These are phyloP conservation scores for Trichoderma semiorbis DNA, from an alignment of 2,329 filamentous ascomycete species.

Conservation along the genomic window DNA sequence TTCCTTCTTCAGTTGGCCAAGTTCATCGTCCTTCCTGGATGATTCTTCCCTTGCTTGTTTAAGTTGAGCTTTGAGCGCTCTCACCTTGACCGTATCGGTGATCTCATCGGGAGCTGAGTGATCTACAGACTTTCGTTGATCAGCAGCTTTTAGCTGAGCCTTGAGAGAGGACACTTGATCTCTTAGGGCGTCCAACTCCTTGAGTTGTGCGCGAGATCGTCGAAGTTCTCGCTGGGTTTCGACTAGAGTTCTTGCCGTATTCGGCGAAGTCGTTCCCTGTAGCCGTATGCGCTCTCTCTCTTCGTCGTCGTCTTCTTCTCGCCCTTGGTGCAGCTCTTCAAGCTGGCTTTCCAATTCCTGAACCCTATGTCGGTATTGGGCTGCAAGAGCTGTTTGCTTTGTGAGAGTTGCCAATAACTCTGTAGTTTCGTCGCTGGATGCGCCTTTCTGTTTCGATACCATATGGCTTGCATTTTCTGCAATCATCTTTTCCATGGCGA, in stretches of 20 bases:
- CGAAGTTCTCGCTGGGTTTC: constrained; percentile 55
- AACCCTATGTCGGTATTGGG: constrained; percentile 57
- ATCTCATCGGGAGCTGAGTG: constrained; percentile 31
- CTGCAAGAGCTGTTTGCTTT: constrained; percentile 54
- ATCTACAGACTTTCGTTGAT: constrained; percentile 29
- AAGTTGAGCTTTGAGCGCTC: constrained; percentile 42
- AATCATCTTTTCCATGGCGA: constrained; percentile 60
- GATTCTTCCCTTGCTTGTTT: constrained; percentile 43
- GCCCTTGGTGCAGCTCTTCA: constrained; percentile 38
- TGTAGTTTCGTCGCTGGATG: constrained; percentile 43
- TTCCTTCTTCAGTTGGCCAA: constrained; percentile 48
- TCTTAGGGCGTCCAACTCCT: constrained; percentile 49
- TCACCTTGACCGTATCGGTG: constrained; percentile 27
- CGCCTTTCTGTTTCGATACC: constrained; percentile 29
- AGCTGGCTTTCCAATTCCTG: constrained; percentile 54
- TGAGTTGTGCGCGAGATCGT: constrained; percentile 51
- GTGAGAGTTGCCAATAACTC: constrained; percentile 52
- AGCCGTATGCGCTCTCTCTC: constrained; percentile 27
- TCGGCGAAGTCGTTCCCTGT: constrained; percentile 43
- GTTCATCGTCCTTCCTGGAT: constrained; percentile 46
- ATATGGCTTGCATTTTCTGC: constrained; percentile 59
- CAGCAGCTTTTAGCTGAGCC: constrained; percentile 46
- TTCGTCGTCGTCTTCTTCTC: constrained; percentile 30
- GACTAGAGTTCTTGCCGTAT: constrained; percentile 48
- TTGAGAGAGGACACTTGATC: constrained; percentile 53